Conservation (phyloP, 2,329 filamentous ascomycete genomes). For the Diplodia sapinea region DNA sequence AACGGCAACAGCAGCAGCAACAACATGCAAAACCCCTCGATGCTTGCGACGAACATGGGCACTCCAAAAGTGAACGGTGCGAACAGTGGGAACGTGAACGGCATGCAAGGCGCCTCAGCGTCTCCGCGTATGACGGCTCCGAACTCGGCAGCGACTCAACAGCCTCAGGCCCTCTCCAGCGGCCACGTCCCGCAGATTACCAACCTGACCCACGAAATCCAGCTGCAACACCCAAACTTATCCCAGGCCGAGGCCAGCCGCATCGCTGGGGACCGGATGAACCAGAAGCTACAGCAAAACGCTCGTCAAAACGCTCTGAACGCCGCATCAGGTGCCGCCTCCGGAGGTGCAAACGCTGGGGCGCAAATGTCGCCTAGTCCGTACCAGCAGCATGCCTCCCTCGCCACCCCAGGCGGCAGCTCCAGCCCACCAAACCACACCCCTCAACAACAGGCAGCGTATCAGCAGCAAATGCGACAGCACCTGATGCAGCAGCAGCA, state of each 20-base stretch:
- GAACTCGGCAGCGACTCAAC: conserved; percentile 5
- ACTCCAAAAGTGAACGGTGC: conserved; percentile 22
- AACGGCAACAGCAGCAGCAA: not conserved
- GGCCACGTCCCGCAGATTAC: conserved; percentile 30
- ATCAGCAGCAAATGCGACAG: conserved; percentile 46
- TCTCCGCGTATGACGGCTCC: conserved; percentile 26
- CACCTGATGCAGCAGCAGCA: conserved; percentile 46
- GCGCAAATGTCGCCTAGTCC: conserved; percentile 26
- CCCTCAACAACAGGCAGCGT: conserved; percentile 32
- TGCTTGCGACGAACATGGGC: conserved; percentile 21
- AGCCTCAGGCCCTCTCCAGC: conserved; percentile 31
- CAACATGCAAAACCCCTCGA: conserved; percentile 24
- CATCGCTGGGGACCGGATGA: conserved; percentile 28
- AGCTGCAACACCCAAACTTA: conserved; percentile 20
- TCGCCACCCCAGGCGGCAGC: conserved; percentile 27
- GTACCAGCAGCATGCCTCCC: conserved; percentile 28
- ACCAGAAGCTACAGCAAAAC: conserved; percentile 15
- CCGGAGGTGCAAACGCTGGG: conserved; percentile 8
- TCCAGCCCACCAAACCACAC: conserved; percentile 25
- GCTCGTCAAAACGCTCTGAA: conserved; percentile 41
- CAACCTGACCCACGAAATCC: conserved; percentile 29
- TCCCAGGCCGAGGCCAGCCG: conserved; percentile 19
- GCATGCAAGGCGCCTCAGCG: conserved; percentile 24
- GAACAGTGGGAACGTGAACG: conserved; percentile 18
- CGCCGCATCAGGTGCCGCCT: conserved; percentile 37